Evolutionary conservation across 345 rosid genomes (phyloP).

Genomic region (Lagerstroemia speciosa): DNA sequence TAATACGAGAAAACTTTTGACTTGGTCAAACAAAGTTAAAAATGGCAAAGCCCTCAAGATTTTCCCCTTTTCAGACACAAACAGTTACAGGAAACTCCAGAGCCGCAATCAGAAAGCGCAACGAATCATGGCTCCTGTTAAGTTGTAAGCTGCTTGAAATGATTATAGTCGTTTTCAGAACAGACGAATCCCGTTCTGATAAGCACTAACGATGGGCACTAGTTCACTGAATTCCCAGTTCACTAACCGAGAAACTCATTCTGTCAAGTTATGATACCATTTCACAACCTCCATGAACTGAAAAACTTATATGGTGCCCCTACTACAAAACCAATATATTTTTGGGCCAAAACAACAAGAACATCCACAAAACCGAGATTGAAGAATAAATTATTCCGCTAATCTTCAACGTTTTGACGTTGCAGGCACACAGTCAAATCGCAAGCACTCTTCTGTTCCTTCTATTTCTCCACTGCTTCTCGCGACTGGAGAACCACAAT

Average conservation of each 20-base stretch:
- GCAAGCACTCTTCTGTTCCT: background rate
- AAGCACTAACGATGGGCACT: background rate
- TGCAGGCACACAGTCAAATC: background rate
- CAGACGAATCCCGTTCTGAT: background rate
- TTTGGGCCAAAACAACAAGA: no score
- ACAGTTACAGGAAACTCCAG: background rate
- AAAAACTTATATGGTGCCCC: background rate
- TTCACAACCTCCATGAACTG: background rate
- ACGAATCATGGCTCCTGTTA: background rate
- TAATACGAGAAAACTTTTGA: background rate
- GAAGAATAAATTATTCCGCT: background rate
- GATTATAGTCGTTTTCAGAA: background rate
- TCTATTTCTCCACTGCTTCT: background rate
- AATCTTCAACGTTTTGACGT: background rate
- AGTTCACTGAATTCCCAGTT: background rate
- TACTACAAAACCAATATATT: no score
- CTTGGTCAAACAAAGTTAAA: background rate
- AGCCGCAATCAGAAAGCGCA: background rate
- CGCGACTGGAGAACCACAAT: slow-evolving; percentile 11
- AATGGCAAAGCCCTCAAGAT: background rate
- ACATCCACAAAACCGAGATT: background rate
- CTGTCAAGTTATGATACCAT: background rate
- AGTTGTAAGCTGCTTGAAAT: background rate
- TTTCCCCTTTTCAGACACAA: background rate
- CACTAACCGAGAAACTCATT: background rate